Evolutionary conservation across 352 stramenopile species (phyloP), one percentile per base, ranked within the genome.

Genomic region (Pythium biforme): DNA sequence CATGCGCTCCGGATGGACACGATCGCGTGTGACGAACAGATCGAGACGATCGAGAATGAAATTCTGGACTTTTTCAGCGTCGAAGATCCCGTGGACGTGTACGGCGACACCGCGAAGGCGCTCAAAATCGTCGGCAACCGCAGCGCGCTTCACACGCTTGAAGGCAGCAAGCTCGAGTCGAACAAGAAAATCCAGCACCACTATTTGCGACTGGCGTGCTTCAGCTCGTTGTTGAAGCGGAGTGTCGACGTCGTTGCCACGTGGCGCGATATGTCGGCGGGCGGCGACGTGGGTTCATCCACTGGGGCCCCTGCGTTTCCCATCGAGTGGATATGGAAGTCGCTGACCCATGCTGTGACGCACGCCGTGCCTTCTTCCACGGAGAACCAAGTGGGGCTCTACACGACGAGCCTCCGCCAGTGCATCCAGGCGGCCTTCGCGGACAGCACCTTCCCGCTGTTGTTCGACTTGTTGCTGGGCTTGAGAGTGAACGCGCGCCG

Each of bases 121-220:
- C 64, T 88, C 23, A 80, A 79, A 22, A 76, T 91, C 47, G 64
- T 91, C n/a, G 76, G 62, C 0, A 89, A 89, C 26, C 72, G 77
- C 14, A 87, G 73, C 53, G 64, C 79, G 10, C 47, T 76, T 0
- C 67, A 83, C 26, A 83, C 72, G 6, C 70, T 89, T 0, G 55
- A 86, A 45, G 70, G 43, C 25, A 83, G 66, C 43, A 81, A 79
- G 59, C 37, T 53, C 0, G 79, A 88, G 27, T 62, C 68, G 0
- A 64, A 27, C 9, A 51, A 23, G 20, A 90, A 85, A 48, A 65
- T 86, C 8, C 63, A 75, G 3, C 56, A 41, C 0, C 71, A 80
- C 27, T 60, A 62, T 50, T 25, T 46, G 0, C 58, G 60, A 9
- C 49, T 88, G 2, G 46, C 52, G 4, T 53, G 34, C 17, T 78